Base-by-base conservation (phyloP, 2,329 filamentous ascomycete genomes). In the Geosmithia flava region DNA sequence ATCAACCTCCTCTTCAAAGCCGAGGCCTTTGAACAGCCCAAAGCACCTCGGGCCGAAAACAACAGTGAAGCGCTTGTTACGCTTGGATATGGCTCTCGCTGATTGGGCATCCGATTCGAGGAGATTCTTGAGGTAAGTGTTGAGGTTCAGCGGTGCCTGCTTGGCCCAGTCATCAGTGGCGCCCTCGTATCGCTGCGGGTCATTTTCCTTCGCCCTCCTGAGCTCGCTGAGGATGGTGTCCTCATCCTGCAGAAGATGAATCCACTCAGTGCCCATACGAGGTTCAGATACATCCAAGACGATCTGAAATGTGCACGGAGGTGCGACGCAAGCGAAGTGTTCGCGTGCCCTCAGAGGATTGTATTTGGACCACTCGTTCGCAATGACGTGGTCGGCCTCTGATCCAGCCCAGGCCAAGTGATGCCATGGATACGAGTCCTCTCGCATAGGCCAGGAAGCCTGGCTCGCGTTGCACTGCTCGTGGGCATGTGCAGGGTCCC, bases 21-120 rank as follows among this genome's bases (percentile, higher is more conserved):
- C 74, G 4, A 80, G 61, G 13, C 66, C 65, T 15, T 60, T 61
- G 53, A 79, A 74, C 13, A 80, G 64, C 20, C 60, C 56, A 44
- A 71, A 69, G 46, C 73, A 74, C 3, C 71, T 68, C 4, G 65
- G 64, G 0, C 75, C 72, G 49, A 80, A 78, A 7, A 76, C 64
- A 2, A 78, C 70, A 23, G 63, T 62, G 48, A 79, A 80, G 15
- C 71, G 68, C 56, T 78, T 79, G 53, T 80, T 80, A 1, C 75
- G 63, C 47, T 72, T 73, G 2, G 75, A 74, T 37, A 80, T 77
- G 46, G 63, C 72, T 43, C 71, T 62, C 0, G 58, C 58, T 8
- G 64, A 62, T 37, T 63, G 61, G 1, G 60, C 59, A 2, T 60
- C 58, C 1, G 59, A 59, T 20, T 68, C 64, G 3, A 74, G 62